Evolutionary conservation across 495 filamentous ascomycete genomes (phyloP), one percentile per base, ranked within the genome.

Genomic region (Neurospora sp.): DNA sequence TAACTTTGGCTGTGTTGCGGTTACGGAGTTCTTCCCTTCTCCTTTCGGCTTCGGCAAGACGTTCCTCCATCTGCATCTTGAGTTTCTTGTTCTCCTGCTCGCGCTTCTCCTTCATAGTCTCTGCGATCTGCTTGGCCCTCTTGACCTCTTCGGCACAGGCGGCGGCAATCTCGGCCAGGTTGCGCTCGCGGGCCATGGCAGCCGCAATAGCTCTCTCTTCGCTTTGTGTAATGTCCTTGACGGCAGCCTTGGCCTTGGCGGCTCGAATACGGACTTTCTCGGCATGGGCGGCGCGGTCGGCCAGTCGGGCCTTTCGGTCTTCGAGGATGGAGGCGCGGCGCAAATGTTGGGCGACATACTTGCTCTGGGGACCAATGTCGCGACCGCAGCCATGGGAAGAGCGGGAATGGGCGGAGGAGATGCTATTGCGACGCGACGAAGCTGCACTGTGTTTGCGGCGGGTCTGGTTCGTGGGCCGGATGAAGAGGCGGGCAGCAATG

Each of bases 191-290:
- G 23, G 95, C 92, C 75, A 96, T 90, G 70, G 96, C 92, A 5
- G 96, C 96, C n/a, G 95, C 94, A 74, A 97, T 79, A 2, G 93
- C 94, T 76, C 92, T 84, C 83, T 96, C 93, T 81, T 98, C 93
- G 75, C 90, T 88, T 79, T 90, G 90, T 54, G 75, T 86, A 44
- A 77, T 87, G 72, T 84, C 84, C 46, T 88, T 87, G 20, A 90
- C 90, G 16, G 90, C 89, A 44, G 92, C 92, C 85, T 94, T 97
- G 39, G 91, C 92, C 72, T 93, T 82, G n/a, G 93, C 93, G 62
- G 93, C 96, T 72, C 92, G 91, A 72, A 96, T 84, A 73, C 96
- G 93, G n/a, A 99, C 96, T 84, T 97, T 95, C 81, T 99, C 96
- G 69, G 94, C 96, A 84, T 99, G 94, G 60, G 93, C 93, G 12